These are phyloP conservation scores for Rauvolfia tetraphylla DNA, from an alignment of 257 asterid genomes.

Conservation along the genomic window DNA sequence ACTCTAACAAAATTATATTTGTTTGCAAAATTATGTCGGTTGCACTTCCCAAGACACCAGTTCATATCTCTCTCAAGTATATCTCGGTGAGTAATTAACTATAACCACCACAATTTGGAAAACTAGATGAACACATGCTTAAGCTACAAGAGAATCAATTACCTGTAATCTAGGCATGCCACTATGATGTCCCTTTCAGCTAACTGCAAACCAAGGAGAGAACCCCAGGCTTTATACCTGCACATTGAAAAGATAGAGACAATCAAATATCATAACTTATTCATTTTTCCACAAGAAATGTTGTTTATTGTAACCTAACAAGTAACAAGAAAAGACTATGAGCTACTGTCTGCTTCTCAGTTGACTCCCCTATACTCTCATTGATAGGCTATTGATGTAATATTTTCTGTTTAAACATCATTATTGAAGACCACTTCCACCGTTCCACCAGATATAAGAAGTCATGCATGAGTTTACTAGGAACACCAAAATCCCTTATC, in stretches of 20 bases:
- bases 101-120: no score
- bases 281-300: background rate
- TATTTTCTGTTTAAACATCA: background rate
- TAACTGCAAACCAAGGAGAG: slow-evolving; percentile 82
- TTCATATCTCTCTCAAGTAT: background rate
- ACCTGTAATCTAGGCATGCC: slow-evolving; percentile 98
- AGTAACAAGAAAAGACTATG: background rate
- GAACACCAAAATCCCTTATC: background rate
- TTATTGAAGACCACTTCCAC: background rate
- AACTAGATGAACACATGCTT: background rate
- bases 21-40: background rate
- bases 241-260: slow-evolving; percentile 13
- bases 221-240: slow-evolving; percentile 99
- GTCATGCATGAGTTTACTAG: background rate
- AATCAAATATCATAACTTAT: slow-evolving; percentile 7
- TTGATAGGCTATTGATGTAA: background rate
- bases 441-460: background rate
- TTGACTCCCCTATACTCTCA: background rate
- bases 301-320: background rate
- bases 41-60: background rate
- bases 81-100: background rate
- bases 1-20: background rate
- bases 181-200: slow-evolving; percentile 91
- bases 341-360: background rate
- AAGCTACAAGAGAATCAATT: slow-evolving; percentile 18